Base-by-base conservation (phyloP, 2,329 filamentous ascomycete species). In the Zopfia rhizophila region DNA sequence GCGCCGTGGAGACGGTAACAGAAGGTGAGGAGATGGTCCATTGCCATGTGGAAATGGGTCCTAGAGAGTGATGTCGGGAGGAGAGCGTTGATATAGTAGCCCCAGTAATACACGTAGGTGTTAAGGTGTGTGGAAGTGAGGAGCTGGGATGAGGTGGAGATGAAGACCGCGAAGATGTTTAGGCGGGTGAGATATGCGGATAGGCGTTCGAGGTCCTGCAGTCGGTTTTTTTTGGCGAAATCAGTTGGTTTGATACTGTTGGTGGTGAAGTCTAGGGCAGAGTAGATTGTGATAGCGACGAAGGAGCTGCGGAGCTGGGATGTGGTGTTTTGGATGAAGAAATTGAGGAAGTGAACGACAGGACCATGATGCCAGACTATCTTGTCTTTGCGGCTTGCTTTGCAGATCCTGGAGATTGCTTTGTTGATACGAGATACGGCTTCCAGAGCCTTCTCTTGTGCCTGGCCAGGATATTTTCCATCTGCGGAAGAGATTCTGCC, bases 281-380 rank as follows among this genome's bases (percentile, higher is more conserved):
- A 54, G 7, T 57, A 57, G 31, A 71, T 41, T 3, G 60, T 68
- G 11, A 69, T 58, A 0, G 54, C 63, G 1, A 38, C 40, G 1
- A 70, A 45, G 1, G 45, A 16, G 6, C 43, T 50, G 17, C 66
- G 66, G 8, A 69, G 32, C 2, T 46, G 28, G 2, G 60, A 32
- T 7, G 51, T 59, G 0, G 68, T 69, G 13, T 39, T 49, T 47
- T 63, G 60, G 47, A 71, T 65, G 51, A 57, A 70, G 17, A 56
- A 32, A 3, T 64, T 45, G 4, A 71, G 47, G 31, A 65, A 62
- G 5, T 55, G 56, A 12, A 71, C 21, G 2, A 62, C 51, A 4
- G 66, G 49, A 5, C 65, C 63, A n/a, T 71, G 65, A 31, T 71
- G 68, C 68, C 68, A 71, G 10, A 67, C 48, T 4, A 70, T 43